Evolutionary conservation across 352 stramenopile species (phyloP).

Genomic region (Pythium guiyangense): DNA sequence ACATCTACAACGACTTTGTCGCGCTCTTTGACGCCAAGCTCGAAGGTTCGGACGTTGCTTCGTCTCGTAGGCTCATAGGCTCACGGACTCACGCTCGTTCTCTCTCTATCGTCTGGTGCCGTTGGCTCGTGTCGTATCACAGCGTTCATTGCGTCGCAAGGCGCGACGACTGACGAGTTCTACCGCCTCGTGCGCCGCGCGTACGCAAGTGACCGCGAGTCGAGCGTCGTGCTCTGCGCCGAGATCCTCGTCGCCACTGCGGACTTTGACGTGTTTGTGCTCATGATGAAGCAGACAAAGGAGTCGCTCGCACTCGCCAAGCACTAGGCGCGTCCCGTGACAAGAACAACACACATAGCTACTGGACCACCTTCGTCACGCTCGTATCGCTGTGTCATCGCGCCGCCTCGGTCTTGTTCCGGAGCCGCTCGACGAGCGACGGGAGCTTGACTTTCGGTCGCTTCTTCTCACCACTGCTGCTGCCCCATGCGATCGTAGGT

Average conservation of each 20-base stretch:
- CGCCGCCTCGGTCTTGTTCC: constrained; percentile 56
- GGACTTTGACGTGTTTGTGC: constrained; percentile 77
- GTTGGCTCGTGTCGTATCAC: background rate
- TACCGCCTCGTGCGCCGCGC: constrained; percentile 54
- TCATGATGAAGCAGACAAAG: constrained; percentile 85
- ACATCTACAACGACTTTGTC: constrained; percentile 78
- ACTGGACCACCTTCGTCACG: background rate
- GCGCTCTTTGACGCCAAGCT: constrained; percentile 71
- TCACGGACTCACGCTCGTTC: background rate
- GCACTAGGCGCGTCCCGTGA: constrained; percentile 9
- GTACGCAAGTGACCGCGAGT: constrained; percentile 54
- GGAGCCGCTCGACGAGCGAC: constrained; percentile 66
- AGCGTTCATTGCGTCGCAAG: constrained; percentile 63
- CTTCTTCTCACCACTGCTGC: constrained; percentile 34
- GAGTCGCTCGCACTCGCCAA: constrained; percentile 58
- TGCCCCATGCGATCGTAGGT: constrained; percentile 37
- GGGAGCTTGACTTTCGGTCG: constrained; percentile 65
- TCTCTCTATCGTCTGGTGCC: background rate
- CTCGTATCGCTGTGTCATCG: constrained; percentile 13
- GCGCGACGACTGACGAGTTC: constrained; percentile 57
- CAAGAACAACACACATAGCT: background rate
- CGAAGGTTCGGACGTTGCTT: constrained; percentile 36
- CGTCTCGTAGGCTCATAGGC: background rate
- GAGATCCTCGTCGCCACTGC: constrained; percentile 74
- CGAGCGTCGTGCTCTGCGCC: constrained; percentile 60